phyloP scores from a whole-genome alignment of 2,329 filamentous ascomycete genomes.

The Dothistroma septosporum region DNA sequence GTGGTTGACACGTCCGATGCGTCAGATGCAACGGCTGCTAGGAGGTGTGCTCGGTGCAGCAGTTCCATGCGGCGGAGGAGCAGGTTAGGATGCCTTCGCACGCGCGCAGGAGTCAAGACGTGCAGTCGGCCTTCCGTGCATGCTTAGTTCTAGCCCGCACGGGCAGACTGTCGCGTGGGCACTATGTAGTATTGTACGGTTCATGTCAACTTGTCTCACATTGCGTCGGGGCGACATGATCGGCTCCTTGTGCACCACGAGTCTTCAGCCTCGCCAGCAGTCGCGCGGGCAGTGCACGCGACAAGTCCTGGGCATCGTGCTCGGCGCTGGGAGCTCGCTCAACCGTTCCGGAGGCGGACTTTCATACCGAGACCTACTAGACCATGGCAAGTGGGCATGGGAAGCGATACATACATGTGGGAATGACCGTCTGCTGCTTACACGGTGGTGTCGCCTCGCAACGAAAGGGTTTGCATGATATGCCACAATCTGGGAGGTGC shows the following conservation, averaged over 20 bases:
- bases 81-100: not conserved
- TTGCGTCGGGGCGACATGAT: not conserved
- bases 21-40: not conserved
- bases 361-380: too few relatives aligned
- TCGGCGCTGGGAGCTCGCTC: not conserved
- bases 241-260: not conserved
- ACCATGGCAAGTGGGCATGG: too few relatives aligned
- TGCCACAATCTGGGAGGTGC: too few relatives aligned
- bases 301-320: not conserved
- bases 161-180: too few relatives aligned
- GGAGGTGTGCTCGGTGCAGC: not conserved
- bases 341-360: not conserved
- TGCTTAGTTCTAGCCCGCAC: too few relatives aligned
- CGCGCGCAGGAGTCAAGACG: too few relatives aligned
- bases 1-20: constrained; percentile 1
- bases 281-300: not conserved
- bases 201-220: not conserved
- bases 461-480: too few relatives aligned
- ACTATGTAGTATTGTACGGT: too few relatives aligned
- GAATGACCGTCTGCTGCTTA: too few relatives aligned
- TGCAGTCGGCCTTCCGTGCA: not conserved
- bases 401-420: too few relatives aligned
- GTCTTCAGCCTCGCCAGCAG: not conserved
- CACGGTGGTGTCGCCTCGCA: too few relatives aligned
- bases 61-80: constrained; percentile 6